Base-by-base conservation (phyloP, 495 filamentous ascomycete genomes). In the Haplographium delicatum region DNA sequence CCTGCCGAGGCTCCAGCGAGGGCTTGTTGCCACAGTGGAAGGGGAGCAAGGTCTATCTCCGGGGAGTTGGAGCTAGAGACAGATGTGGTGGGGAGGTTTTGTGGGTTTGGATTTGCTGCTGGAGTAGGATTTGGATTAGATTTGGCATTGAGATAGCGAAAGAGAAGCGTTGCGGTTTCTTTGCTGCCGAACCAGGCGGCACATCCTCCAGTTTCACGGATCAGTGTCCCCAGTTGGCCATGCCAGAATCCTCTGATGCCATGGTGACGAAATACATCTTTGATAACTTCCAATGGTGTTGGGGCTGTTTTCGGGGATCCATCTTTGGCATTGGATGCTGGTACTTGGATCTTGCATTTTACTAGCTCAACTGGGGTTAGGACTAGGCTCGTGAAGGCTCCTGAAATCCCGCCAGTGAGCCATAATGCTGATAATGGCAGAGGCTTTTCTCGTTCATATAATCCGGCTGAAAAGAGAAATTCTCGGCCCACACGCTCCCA, bases 311-410 rank as follows among this genome's bases (percentile, higher is more conserved):
- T 28, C 3, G 47, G 31, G 10, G 31, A 43, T 19, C 48, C 55
- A 44, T 47, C 43, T 4, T 51, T 16, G 37, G 53, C 57, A 5
- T 60, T 54, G 28, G 61, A 46, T 2, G 60, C 71, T 5, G 77
- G 70, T 18, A 95, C 89, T 65, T 99, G 94, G 76, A 99, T 94
- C 68, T 91, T 91, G 76, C 94, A 99, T 68, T 99, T 99, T 61
- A 99, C 84, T 39, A 99, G 78, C 65, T 99, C 94, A 47, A 99
- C 89, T 0, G 94, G 94, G 0, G 94, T 99, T 40, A 99, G 79
- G 26, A 94, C 74, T 27, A 97, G 70, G 2, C 86, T 91, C 1
- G 94, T 96, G 59, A 96, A 82, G 18, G 87, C 89, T n/a, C 94
- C 94, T 11, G 88, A 82, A 22, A 84, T 82, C 16, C 84, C 89